phyloP scores from a whole-genome alignment of 2,329 filamentous ascomycete genomes.

The Capronia epimyces region DNA sequence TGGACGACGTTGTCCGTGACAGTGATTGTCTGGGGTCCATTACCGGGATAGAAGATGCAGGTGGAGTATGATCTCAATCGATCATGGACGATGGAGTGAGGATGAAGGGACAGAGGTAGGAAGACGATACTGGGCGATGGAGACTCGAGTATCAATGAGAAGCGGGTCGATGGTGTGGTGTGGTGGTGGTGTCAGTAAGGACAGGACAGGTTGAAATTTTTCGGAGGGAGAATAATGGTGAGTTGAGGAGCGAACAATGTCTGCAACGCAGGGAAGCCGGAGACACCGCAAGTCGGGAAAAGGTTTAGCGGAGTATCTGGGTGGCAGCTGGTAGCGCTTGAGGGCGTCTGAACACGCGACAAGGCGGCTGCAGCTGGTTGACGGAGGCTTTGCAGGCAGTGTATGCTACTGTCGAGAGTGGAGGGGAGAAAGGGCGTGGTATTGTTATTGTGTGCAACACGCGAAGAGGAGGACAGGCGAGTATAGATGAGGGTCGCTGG shows the following conservation, averaged over 20 bases:
- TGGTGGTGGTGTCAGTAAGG: constrained; percentile 16
- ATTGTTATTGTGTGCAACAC: constrained; percentile 19
- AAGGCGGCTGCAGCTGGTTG: constrained; percentile 15
- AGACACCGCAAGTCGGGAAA: constrained; percentile 19
- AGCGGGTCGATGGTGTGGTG: constrained; percentile 9
- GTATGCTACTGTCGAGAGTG: constrained; percentile 15
- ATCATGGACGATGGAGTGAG: constrained; percentile 20
- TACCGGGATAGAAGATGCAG: constrained; percentile 19
- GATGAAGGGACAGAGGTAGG: constrained; percentile 1
- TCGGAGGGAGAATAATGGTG: constrained; percentile 3
- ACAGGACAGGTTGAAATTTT: constrained; percentile 18
- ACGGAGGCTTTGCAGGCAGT: constrained; percentile 10
- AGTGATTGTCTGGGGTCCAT: constrained; percentile 31
- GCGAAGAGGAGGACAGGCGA: constrained; percentile 12
- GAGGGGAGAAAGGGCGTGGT: constrained; percentile 23
- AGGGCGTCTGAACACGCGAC: constrained; percentile 15
- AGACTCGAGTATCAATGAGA: constrained; percentile 8
- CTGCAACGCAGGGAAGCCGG: constrained; percentile 22
- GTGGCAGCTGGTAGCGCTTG: not conserved
- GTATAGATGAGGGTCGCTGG: constrained; percentile 27
- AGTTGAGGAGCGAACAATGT: constrained; percentile 4
- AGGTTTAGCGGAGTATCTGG: constrained; percentile 8
- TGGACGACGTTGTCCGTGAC: constrained; percentile 38
- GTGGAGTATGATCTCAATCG: constrained; percentile 21
- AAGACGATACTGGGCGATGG: constrained; percentile 6